phyloP scores from a whole-genome alignment of 345 rosid species.

The Durio zibethinus region DNA sequence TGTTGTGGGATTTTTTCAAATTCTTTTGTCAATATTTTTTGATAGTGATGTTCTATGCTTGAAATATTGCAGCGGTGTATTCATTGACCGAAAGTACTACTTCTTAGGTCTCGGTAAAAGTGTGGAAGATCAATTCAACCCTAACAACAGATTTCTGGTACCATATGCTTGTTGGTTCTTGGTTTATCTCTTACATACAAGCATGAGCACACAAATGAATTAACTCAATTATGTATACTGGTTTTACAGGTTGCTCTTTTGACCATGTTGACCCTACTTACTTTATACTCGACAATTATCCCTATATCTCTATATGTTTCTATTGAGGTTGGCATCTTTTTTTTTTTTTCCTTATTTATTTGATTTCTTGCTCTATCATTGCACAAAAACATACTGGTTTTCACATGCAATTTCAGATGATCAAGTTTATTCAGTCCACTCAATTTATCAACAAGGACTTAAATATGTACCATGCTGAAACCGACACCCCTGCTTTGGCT shows the following conservation, averaged over 20 bases:
- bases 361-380: not conserved
- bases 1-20: conserved; percentile 9
- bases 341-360: not conserved
- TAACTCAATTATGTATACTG: conserved; percentile 21
- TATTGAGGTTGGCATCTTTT: conserved; percentile 63
- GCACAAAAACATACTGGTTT: conserved; percentile 6
- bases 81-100: conserved; percentile 68
- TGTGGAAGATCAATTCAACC: conserved; percentile 61
- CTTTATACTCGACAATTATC: conserved; percentile 90
- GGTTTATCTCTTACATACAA: not conserved
- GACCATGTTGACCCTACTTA: conserved; percentile 82
- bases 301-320: conserved; percentile 98
- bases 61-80: conserved; percentile 71
- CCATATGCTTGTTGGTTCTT: conserved; percentile 21
- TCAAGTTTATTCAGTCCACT: conserved; percentile 94
- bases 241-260: conserved; percentile 65
- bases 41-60: conserved; percentile 19
- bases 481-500: conserved; percentile 88
- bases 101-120: conserved; percentile 52
- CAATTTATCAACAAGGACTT: conserved; percentile 95
- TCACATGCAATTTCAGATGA: conserved; percentile 54
- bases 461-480: conserved; percentile 86
- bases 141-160: conserved; percentile 74
- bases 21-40: conserved; percentile 8
- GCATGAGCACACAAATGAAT: not conserved